Conservation (phyloP, 352 stramenopile genomes). For the Globisporangium rhizosaccharum region DNA sequence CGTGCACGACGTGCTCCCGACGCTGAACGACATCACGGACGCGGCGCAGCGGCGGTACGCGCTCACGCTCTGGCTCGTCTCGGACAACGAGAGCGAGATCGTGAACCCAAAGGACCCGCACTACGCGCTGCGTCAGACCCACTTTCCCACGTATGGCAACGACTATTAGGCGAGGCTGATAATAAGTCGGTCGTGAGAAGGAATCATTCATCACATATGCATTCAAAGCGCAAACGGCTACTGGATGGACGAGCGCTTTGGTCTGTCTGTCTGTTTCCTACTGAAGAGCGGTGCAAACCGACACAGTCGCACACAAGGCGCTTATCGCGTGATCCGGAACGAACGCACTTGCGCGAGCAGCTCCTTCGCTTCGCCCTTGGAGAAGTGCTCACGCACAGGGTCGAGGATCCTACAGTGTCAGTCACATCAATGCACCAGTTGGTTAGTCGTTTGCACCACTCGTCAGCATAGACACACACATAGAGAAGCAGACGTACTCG, state of each 20-base stretch:
- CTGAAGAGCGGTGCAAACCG: too few species aligned
- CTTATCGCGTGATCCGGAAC: constrained; percentile 94
- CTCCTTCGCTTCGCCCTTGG: constrained; percentile 91
- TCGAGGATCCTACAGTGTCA: constrained; percentile 81
- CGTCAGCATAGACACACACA: background rate
- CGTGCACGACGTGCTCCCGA: constrained; percentile 80
- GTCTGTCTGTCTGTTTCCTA: too few species aligned
- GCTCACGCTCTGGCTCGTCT: constrained; percentile 86
- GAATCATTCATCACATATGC: background rate
- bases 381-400: constrained; percentile 96
- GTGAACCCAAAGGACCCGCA: constrained; percentile 34
- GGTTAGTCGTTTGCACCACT: constrained; percentile 10
- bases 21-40: constrained; percentile 25
- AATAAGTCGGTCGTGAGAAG: background rate
- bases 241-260: too few species aligned
- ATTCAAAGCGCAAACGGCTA: background rate
- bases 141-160: constrained; percentile 25
- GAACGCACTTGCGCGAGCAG: constrained; percentile 95
- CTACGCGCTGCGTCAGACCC: constrained; percentile 26
- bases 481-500: constrained; percentile 48
- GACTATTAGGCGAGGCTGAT: constrained; percentile 4
- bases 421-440: constrained; percentile 5
- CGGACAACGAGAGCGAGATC: constrained; percentile 41
- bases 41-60: constrained; percentile 49
- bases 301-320: background rate